These are phyloP conservation scores for Penicillium fimorum DNA, from an alignment of 495 filamentous ascomycete species.

Conservation along the genomic window DNA sequence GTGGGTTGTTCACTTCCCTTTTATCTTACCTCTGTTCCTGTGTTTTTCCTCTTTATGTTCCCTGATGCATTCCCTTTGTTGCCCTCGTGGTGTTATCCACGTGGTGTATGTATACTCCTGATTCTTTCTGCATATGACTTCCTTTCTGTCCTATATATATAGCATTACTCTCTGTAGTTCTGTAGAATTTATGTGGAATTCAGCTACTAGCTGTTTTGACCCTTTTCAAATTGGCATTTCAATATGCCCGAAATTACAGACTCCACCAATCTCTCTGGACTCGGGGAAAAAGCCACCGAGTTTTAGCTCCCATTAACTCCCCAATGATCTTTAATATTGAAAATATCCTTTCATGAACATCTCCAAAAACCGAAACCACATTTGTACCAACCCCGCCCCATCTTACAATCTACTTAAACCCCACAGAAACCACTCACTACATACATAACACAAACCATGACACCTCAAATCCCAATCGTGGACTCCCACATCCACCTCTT, in stretches of 20 bases:
- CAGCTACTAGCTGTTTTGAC: not conserved
- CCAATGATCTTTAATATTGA: not conserved
- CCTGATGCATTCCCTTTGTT: conserved; percentile 8
- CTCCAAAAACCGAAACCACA: not conserved
- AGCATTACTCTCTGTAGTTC: not conserved
- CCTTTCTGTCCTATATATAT: conserved; percentile 1
- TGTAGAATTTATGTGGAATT: not conserved
- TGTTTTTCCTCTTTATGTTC: conserved; percentile 6
- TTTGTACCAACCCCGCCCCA: not conserved
- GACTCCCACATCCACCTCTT: conserved; percentile 91
- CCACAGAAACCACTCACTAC: not conserved
- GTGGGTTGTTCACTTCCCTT: conserved; percentile 4
- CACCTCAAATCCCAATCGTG: conserved; percentile 49
- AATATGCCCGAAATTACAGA: not conserved
- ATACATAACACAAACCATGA: not conserved
- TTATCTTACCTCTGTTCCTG: not conserved
- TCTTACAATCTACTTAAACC: not conserved
- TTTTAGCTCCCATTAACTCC: not conserved
- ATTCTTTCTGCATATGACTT: conserved; percentile 11
- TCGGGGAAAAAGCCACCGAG: conserved; percentile 10
- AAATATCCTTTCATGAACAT: no score
- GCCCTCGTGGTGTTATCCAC: conserved; percentile 7
- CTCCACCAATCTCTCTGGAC: not conserved
- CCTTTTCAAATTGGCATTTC: not conserved
- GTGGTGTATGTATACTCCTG: conserved; percentile 15